Conservation (phyloP, 768 basidiomycete genomes). For the Daedalea quercina region DNA sequence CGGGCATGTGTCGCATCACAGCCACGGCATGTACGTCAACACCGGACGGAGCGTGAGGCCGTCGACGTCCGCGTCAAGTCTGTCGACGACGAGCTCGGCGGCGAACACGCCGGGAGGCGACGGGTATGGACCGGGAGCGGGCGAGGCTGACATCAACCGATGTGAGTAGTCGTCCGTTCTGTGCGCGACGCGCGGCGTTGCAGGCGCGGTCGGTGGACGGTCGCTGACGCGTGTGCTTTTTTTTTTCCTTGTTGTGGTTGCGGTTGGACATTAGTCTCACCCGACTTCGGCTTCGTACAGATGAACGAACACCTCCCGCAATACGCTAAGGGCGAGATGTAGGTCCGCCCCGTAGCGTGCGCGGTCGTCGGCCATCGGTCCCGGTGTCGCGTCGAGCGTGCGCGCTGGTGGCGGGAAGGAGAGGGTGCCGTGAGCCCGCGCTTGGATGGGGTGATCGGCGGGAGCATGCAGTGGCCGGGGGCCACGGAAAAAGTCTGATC, state of each 20-base stretch:
- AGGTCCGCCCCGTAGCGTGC: background rate
- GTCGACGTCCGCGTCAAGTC: conserved; percentile 71
- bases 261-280: conserved; percentile 49
- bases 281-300: conserved; percentile 79
- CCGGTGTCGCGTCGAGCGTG: background rate
- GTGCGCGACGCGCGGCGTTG: conserved; percentile 1
- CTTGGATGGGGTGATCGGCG: background rate
- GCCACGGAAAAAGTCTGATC: background rate
- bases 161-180: conserved; percentile 51
- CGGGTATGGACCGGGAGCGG: conserved; percentile 45
- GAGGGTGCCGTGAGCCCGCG: background rate
- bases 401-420: background rate
- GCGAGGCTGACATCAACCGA: conserved; percentile 73
- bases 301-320: conserved; percentile 68
- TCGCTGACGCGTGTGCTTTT: conserved; percentile 7
- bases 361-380: too few relatives aligned
- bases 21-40: conserved; percentile 22
- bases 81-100: conserved; percentile 73
- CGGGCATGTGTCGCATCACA: conserved; percentile 11
- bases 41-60: conserved; percentile 50
- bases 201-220: background rate
- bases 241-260: background rate
- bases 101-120: conserved; percentile 72
- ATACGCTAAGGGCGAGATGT: conserved; percentile 22
- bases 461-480: conserved; percentile 1